These are phyloP conservation scores for Boehmeria nivea DNA, from an alignment of 306 rosid genomes.

Conservation along the genomic window DNA sequence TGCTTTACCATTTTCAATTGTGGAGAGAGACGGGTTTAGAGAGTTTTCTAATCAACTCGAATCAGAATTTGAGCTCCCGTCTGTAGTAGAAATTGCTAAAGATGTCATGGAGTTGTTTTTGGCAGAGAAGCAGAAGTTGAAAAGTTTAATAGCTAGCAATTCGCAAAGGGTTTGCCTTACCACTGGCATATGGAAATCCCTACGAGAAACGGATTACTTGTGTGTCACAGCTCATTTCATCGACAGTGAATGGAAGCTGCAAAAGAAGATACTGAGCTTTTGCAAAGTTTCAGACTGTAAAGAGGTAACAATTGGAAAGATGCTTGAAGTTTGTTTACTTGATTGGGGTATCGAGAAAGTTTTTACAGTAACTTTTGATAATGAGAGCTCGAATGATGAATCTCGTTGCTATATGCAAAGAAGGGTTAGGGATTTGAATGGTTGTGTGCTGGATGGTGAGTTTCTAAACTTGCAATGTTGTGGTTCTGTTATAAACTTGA, in stretches of 20 bases:
- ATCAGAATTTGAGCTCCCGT: not conserved
- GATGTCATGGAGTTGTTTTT: not conserved
- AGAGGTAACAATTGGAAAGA: not conserved
- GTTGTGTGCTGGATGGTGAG: no score
- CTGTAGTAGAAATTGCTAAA: not conserved
- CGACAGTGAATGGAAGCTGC: not conserved
- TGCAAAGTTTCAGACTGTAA: not conserved
- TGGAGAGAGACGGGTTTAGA: no score
- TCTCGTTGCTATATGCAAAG: not conserved
- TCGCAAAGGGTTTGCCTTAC: not conserved
- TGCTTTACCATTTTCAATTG: no score
- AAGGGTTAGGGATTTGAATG: no score
- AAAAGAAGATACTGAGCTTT: conserved; percentile 2
- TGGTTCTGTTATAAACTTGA: no score
- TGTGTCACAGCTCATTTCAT: not conserved
- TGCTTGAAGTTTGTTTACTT: not conserved
- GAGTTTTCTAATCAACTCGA: not conserved
- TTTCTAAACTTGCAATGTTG: no score
- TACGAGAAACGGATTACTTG: no score
- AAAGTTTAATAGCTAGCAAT: no score
- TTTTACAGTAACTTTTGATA: not conserved
- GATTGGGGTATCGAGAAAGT: not conserved
- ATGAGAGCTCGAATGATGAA: not conserved
- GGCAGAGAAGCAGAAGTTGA: not conserved
- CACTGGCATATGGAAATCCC: not conserved